Percentiles rank a stretch among this genome's conserved stretches.
phyloP scores from a whole-genome alignment of 345 rosid genomes.

The Hirschfeldia incana region DNA sequence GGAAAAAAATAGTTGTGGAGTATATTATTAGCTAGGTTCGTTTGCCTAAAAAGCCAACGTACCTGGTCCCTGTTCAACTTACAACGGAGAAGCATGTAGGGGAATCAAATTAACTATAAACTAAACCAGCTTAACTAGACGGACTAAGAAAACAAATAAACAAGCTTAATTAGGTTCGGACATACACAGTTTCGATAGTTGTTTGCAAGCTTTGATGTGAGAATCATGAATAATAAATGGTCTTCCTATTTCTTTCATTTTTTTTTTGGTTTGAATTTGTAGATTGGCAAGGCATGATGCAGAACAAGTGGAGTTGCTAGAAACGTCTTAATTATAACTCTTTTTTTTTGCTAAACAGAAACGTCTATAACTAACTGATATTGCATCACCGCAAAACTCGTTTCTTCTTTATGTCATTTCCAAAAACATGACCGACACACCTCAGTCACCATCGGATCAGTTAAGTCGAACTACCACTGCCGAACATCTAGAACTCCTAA shows the following conservation, averaged over 20 bases:
- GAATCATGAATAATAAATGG: not conserved
- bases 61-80: not conserved
- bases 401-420: not conserved
- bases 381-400: not conserved
- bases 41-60: not conserved
- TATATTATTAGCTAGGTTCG: not conserved
- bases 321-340: too few species aligned
- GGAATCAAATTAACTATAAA: not conserved
- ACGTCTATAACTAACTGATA: not conserved
- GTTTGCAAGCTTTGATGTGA: not conserved
- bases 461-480: not conserved
- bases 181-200: not conserved
- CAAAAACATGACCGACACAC: not conserved
- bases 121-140: not conserved
- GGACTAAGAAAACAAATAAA: not conserved
- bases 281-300: not conserved
- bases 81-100: not conserved
- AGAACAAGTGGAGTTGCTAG: not conserved
- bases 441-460: not conserved
- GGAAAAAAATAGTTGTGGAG: slow-evolving; percentile 3
- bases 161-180: not conserved
- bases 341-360: too few species aligned
- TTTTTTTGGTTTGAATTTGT: not conserved
- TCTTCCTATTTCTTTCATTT: not conserved
- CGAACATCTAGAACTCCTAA: not conserved